Base-by-base conservation (phyloP, 73 alveolate species). In the Uronychia binucleata region DNA sequence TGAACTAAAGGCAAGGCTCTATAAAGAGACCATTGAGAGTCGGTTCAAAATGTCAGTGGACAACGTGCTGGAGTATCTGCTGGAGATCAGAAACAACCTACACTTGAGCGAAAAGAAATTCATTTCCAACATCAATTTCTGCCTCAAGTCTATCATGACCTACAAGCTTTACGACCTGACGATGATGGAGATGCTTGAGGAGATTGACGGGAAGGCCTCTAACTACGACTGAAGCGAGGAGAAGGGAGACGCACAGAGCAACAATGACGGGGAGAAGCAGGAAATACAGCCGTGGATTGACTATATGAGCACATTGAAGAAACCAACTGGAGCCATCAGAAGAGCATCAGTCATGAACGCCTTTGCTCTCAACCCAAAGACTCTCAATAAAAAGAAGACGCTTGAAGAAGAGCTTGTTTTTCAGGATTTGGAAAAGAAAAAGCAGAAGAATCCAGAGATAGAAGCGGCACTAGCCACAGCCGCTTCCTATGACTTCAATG, bases 91-190 rank as follows among this genome's bases (percentile, higher is more conserved):
- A 46, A 46, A 46, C 67, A 46, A 46, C 19, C 5, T 46, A 46
- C 67, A 46, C 19, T 46, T 46, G 19, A 46, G 67, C 19, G 86
- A 88, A 28, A 31, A 25, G 26, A 74, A 46, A 58, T 27, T 75
- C 31, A 57, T 82, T 34, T 34, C 58, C 5, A 88, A 88, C 33
- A 27, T 88, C 11, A 77, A 88, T 57, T 88, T 59, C 46, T 88
- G 94, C 57, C 28, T 88, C 28, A 82, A 88, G 74, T 19, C 60
- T 29, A 88, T 88, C 33, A 57, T 85, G 28, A 60, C 84, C 14
- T 74, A 85, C 26, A 35, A 82, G 80, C 86, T 88, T 1, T 88
- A 88, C 75, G 94, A 88, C 67, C 67, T 46, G 5, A 46, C 67
- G 19, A 46, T 46, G 67, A 46, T 46, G n/a, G 67, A 46, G 19